Conservation (phyloP, 176 grass and related monocot genomes). For the Bromus sterilis region DNA sequence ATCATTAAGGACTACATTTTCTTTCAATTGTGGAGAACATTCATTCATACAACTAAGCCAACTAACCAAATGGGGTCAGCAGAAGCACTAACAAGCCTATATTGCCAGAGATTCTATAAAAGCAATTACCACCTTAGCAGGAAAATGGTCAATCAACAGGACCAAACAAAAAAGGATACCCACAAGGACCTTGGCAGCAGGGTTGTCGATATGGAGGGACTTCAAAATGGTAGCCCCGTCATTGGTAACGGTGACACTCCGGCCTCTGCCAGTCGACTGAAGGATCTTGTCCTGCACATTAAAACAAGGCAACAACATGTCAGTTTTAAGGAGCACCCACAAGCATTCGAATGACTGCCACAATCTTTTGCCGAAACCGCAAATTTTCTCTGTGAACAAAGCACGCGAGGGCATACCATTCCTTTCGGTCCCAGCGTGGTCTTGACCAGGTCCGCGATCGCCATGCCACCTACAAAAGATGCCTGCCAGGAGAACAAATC, state of each 20-base stretch:
- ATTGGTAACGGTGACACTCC: constrained; percentile 69
- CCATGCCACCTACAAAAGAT: constrained; percentile 81
- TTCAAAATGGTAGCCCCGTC: constrained; percentile 83
- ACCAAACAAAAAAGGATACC: constrained; percentile 77
- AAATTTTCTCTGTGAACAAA: background rate
- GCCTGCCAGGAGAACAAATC: constrained; percentile 25
- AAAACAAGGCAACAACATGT: too few relatives aligned
- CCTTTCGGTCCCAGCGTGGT: constrained; percentile 87
- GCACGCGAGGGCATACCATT: constrained; percentile 46
- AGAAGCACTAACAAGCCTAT: background rate
- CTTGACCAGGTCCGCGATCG: constrained; percentile 61
- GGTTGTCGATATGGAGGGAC: constrained; percentile 86
- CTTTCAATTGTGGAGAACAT: background rate
- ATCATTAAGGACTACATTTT: constrained; percentile 33
- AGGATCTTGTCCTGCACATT: constrained; percentile 71
- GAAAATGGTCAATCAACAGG: background rate
- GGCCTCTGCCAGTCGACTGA: constrained; percentile 72
- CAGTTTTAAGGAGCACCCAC: too few relatives aligned
- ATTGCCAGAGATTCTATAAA: background rate
- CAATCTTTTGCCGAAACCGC: background rate
- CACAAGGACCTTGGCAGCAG: constrained; percentile 87
- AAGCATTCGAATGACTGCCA: background rate
- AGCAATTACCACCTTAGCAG: background rate
- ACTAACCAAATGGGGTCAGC: background rate
- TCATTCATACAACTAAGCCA: background rate